Percentiles rank a stretch among this genome's conserved stretches.
These are phyloP conservation scores for Pichia sporocuriosa DNA, from an alignment of 805 yeast genomes.

Conservation along the genomic window DNA sequence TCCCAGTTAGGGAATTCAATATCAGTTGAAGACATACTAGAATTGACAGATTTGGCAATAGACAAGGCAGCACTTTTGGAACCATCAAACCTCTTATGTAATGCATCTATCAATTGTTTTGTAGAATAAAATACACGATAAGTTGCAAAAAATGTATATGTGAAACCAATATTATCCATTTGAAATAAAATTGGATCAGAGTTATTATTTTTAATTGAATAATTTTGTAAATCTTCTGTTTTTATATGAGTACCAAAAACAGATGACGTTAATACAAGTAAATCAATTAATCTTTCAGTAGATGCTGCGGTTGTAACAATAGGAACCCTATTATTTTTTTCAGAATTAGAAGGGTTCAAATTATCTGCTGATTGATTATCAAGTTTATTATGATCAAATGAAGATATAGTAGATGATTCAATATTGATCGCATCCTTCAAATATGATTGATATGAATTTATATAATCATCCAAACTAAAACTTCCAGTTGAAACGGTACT, in stretches of 20 bases:
- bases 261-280: constrained; percentile 64
- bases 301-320: constrained; percentile 53
- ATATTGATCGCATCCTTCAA: constrained; percentile 16
- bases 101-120: constrained; percentile 40
- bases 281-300: constrained; percentile 69
- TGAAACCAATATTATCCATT: constrained; percentile 59
- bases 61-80: constrained; percentile 57
- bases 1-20: constrained; percentile 52
- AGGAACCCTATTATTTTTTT: constrained; percentile 14
- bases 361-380: not conserved
- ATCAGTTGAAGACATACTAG: not conserved
- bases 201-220: constrained; percentile 21
- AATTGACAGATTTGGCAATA: constrained; percentile 26
- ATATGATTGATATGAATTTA: constrained; percentile 20
- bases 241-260: constrained; percentile 43
- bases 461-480: constrained; percentile 29
- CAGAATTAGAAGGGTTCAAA: too few relatives aligned
- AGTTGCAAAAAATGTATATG: constrained; percentile 63
- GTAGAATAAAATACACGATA: constrained; percentile 64
- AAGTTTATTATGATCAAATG: not conserved
- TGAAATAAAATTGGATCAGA: constrained; percentile 31
- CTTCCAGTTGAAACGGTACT: constrained; percentile 31
- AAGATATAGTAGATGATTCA: not conserved
- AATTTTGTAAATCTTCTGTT: constrained; percentile 37
- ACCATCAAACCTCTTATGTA: constrained; percentile 51